These are phyloP conservation scores for Tolypocladium ovalisporum DNA, from an alignment of 2,329 filamentous ascomycete species.

Conservation along the genomic window DNA sequence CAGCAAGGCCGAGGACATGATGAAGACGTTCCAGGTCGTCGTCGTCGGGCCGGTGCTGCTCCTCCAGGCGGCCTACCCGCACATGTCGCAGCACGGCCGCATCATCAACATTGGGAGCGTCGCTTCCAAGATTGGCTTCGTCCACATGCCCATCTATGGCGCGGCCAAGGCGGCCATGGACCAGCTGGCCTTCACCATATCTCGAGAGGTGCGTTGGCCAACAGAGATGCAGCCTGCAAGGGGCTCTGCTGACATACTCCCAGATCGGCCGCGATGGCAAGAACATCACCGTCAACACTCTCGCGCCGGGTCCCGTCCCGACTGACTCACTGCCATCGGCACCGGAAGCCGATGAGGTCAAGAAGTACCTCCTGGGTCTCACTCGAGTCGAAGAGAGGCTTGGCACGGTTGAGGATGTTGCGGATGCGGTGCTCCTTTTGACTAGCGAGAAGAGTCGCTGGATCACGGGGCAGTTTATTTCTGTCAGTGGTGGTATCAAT, in stretches of 20 bases:
- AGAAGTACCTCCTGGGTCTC: background rate
- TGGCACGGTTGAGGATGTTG: background rate
- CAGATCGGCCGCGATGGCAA: background rate
- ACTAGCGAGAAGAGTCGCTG: conserved; percentile 8
- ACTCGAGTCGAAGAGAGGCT: background rate
- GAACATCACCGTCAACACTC: background rate
- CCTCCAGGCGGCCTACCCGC: background rate
- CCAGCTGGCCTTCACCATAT: background rate
- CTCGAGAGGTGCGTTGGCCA: background rate
- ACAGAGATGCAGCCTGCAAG: background rate
- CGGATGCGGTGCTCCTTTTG: conserved; percentile 4
- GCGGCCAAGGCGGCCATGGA: background rate
- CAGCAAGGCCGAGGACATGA: background rate
- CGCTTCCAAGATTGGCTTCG: background rate
- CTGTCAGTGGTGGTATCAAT: conserved; percentile 7
- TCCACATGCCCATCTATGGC: background rate
- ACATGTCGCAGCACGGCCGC: background rate
- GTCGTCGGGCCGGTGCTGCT: background rate
- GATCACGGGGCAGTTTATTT: conserved; percentile 10
- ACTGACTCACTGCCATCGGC: background rate
- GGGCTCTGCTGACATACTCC: background rate
- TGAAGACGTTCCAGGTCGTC: background rate
- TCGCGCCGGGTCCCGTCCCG: background rate
- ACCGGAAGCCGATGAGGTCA: background rate
- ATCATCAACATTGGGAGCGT: background rate